Percentiles rank a stretch among this genome's conserved stretches.
Evolutionary conservation across 2,329 filamentous ascomycete species (phyloP).

Genomic region (Botrytis porri): DNA sequence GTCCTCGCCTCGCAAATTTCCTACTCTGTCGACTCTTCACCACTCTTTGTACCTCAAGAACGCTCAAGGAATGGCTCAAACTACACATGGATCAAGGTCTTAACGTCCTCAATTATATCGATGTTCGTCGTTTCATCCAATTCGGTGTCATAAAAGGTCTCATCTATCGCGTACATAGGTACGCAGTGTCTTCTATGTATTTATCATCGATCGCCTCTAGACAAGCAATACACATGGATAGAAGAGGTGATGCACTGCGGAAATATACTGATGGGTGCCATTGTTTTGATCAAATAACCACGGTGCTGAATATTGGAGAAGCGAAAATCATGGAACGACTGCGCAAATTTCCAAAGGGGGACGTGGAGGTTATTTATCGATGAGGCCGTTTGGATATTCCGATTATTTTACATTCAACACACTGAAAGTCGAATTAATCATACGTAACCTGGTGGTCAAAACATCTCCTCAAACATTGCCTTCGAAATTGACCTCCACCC

Average conservation of each 20-base stretch:
- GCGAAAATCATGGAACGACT: constrained; percentile 67
- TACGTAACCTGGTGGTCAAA: no score
- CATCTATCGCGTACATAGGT: constrained; percentile 89
- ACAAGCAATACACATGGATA: constrained; percentile 34
- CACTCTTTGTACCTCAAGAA: constrained; percentile 76
- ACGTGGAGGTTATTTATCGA: constrained; percentile 41
- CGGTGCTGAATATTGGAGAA: constrained; percentile 68
- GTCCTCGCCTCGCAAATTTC: constrained; percentile 50
- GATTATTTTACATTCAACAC: neutral
- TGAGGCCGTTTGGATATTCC: constrained; percentile 22
- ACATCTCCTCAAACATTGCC: neutral
- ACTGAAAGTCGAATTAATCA: no score
- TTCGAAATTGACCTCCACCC: no score
- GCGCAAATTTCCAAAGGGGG: constrained; percentile 49
- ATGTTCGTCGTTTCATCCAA: constrained; percentile 87
- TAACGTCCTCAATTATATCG: constrained; percentile 69
- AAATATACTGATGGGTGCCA: constrained; percentile 72
- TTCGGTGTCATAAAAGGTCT: constrained; percentile 96
- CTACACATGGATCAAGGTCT: constrained; percentile 65
- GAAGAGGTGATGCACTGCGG: constrained; percentile 45
- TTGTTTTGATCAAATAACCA: constrained; percentile 79
- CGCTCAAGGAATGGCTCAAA: constrained; percentile 83
- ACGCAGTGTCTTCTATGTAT: constrained; percentile 69
- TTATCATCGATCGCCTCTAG: constrained; percentile 43
- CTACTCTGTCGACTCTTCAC: constrained; percentile 81